These are phyloP conservation scores for Lithospermum erythrorhizon DNA, from an alignment of 257 asterid genomes.

Conservation along the genomic window DNA sequence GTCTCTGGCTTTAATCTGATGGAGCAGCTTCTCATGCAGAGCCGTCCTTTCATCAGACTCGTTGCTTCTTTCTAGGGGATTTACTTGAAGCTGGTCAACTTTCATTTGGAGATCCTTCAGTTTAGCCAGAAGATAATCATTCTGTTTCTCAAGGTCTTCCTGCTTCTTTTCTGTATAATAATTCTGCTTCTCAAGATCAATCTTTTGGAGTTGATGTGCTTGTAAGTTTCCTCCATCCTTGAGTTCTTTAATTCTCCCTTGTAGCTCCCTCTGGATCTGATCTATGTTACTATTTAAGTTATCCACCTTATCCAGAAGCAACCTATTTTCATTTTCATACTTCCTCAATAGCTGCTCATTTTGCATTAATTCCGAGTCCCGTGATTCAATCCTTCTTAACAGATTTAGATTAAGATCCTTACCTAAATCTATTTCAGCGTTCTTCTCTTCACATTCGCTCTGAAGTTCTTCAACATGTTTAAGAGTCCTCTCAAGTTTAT, in stretches of 20 bases:
- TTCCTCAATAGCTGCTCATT: constrained; percentile 29
- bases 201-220: constrained; percentile 35
- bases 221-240: constrained; percentile 39
- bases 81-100: constrained; percentile 38
- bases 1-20: constrained; percentile 59
- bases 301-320: constrained; percentile 30
- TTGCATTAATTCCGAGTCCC: constrained; percentile 38
- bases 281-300: constrained; percentile 20
- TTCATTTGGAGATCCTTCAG: constrained; percentile 35
- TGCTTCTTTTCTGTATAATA: constrained; percentile 34
- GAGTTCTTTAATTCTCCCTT: constrained; percentile 28
- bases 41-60: constrained; percentile 57
- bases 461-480: constrained; percentile 32
- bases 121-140: constrained; percentile 37
- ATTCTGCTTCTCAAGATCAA: constrained; percentile 27
- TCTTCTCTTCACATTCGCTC: constrained; percentile 35
- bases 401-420: constrained; percentile 44
- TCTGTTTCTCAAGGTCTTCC: constrained; percentile 51
- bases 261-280: constrained; percentile 42
- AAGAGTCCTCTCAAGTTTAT: constrained; percentile 31
- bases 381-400: constrained; percentile 42
- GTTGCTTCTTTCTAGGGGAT: constrained; percentile 30
- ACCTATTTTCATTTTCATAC: constrained; percentile 34
- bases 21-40: constrained; percentile 56
- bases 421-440: constrained; percentile 38